Percentiles rank a stretch among this genome's conserved stretches.
Conservation (phyloP, 2,329 filamentous ascomycete genomes). For the Ophiostoma ips region DNA sequence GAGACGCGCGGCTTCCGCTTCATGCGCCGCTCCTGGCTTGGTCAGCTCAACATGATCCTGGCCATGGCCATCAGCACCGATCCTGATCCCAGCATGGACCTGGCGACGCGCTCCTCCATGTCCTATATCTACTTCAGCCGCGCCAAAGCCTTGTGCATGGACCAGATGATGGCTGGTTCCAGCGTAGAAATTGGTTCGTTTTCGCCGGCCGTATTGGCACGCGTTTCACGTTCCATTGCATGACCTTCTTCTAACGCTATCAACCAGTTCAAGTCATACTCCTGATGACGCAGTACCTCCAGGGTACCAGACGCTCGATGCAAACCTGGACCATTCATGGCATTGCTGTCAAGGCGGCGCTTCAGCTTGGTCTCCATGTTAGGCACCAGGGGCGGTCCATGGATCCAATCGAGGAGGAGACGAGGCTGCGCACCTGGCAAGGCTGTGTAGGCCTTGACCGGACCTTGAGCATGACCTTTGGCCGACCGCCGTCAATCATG, state of each 20-base stretch:
- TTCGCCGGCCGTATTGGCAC: too few species aligned
- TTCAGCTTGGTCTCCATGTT: constrained; percentile 35
- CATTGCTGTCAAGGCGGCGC: constrained; percentile 34
- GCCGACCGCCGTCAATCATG: constrained; percentile 29
- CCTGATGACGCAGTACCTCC: constrained; percentile 28
- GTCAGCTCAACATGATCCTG: constrained; percentile 34
- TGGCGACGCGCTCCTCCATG: constrained; percentile 11
- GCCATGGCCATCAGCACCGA: constrained; percentile 26
- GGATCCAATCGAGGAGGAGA: constrained; percentile 30
- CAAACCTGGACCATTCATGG: constrained; percentile 42
- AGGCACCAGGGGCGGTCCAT: constrained; percentile 23
- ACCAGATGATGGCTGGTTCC: constrained; percentile 24
- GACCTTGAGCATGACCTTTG: constrained; percentile 37
- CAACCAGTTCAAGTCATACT: constrained; percentile 6
- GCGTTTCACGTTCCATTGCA: constrained; percentile 30
- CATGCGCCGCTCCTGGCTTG: constrained; percentile 34
- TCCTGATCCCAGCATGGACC: constrained; percentile 18
- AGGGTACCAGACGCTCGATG: constrained; percentile 38
- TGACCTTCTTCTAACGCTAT: constrained; percentile 24
- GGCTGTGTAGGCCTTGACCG: constrained; percentile 31
- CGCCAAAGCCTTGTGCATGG: constrained; percentile 26
- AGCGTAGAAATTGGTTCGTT: constrained; percentile 15
- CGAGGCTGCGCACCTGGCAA: constrained; percentile 34
- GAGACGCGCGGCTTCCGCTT: constrained; percentile 16
- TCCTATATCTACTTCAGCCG: constrained; percentile 32